Evolutionary conservation across 495 filamentous ascomycete species (phyloP).

Genomic region (Talaromyces proteolyticus): DNA sequence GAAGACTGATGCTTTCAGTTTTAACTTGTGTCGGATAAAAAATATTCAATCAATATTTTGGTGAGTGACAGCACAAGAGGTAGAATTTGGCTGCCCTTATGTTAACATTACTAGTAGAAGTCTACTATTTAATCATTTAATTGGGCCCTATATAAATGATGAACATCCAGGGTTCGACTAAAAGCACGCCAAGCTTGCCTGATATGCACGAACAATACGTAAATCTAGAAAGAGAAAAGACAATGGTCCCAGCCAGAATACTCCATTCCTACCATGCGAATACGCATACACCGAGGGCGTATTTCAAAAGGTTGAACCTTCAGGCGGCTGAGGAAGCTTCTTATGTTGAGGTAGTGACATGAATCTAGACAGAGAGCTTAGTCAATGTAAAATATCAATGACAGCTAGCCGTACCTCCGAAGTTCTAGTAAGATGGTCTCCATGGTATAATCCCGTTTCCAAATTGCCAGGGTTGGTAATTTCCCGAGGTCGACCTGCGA

Average conservation of each 20-base stretch:
- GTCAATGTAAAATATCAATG: constrained; percentile 8
- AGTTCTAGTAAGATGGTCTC: constrained; percentile 90
- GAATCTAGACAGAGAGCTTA: constrained; percentile 49
- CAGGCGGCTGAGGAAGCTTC: constrained; percentile 89
- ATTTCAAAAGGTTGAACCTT: constrained; percentile 68
- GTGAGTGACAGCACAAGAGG: no score
- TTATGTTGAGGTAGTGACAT: constrained; percentile 94
- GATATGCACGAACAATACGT: constrained; percentile 6
- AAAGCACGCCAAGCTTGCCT: constrained; percentile 6
- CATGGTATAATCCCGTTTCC: constrained; percentile 88
- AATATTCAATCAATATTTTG: no score
- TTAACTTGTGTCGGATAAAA: no score
- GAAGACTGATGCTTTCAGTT: background rate
- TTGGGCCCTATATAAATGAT: background rate
- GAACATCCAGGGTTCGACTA: constrained; percentile 2
- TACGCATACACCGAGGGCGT: background rate
- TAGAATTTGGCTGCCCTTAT: no score
- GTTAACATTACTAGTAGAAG: background rate
- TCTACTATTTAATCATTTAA: background rate
- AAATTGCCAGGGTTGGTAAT: constrained; percentile 76
- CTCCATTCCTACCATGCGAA: background rate
- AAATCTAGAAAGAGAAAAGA: constrained; percentile 1
- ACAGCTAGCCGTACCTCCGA: constrained; percentile 48
- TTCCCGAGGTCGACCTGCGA: constrained; percentile 74
- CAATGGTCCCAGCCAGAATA: constrained; percentile 4